Conservation (phyloP, 108 stramenopile species). For the Epithemia pelagica region DNA sequence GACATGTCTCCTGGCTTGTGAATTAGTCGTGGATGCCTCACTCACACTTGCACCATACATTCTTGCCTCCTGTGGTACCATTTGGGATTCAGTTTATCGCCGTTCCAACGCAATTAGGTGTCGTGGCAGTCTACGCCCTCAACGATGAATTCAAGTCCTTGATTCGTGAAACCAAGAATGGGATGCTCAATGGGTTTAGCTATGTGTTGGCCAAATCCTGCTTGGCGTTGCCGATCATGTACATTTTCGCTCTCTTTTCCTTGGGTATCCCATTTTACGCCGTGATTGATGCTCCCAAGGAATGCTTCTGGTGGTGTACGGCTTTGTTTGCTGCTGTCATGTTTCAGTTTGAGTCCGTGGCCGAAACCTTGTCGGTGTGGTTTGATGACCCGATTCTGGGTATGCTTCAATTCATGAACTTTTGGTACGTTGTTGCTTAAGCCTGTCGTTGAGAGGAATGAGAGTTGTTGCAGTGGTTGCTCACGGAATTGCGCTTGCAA, state of each 20-base stretch:
- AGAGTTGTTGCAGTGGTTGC: too few species aligned
- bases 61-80: neutral
- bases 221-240: constrained; percentile 27
- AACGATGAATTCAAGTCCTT: constrained; percentile 32
- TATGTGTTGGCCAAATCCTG: constrained; percentile 24
- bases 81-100: neutral
- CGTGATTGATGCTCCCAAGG: constrained; percentile 6
- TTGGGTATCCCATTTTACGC: constrained; percentile 24
- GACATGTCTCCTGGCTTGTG: neutral
- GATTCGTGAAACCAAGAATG: constrained; percentile 27
- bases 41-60: neutral
- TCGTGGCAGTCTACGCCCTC: constrained; percentile 27
- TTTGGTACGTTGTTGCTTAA: constrained; percentile 12
- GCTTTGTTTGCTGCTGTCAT: constrained; percentile 7
- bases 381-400: constrained; percentile 18
- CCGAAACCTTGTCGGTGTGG: constrained; percentile 23
- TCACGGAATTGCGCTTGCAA: too few species aligned
- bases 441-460: too few species aligned
- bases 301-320: neutral
- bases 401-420: constrained; percentile 18
- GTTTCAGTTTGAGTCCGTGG: constrained; percentile 22
- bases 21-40: neutral
- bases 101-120: constrained; percentile 18
- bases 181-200: constrained; percentile 20
- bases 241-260: constrained; percentile 23